Base-by-base conservation (phyloP, 108 stramenopile species). In the Schizochytrium sp. region DNA sequence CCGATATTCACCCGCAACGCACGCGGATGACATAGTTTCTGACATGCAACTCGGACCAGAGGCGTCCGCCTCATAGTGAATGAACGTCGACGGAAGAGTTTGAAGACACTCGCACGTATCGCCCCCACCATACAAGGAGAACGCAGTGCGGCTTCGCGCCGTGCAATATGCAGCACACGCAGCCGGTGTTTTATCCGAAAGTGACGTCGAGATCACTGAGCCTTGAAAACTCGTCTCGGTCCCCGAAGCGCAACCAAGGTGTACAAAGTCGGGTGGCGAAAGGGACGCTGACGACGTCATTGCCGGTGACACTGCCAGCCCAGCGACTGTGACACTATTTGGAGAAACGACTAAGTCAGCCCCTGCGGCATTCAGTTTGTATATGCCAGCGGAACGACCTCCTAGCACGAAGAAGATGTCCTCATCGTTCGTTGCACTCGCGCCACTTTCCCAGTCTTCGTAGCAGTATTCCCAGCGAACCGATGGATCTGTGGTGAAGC, bases 391-490 rank as follows among this genome's bases (percentile, higher is more conserved):
- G 41, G 25, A 41, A 3, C 41, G 34, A 18, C 63, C 63, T 8
- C 63, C 63, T 10, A 69, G 14, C 3, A 69, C 0, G 18, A 69
- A 69, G 0, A 5, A 5, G 41, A 8, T 4, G 63, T 8, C 63
- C 12, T 69, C 63, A 18, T 69, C 63, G 41, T 16, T 41, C 14
- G 14, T 23, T 10, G 10, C 4, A 8, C 25, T 23, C 10, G 10
- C 4, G 41, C 1, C 41, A 69, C 10, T 23, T 10, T 41, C 63
- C 10, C 25, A 14, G 41, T 8, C 51, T 28, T 83, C 76, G 14
- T 53, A 12, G 76, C 76, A 83, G 28, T 83, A 83, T 34, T 83
- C 76, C 76, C 76, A 83, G 6, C 76, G 45, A 14, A 83, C 76
- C 19, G 18, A 16, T 6, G 76, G 76, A 45, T 83, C 51, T 16